Percentiles rank a stretch among this genome's conserved stretches.
Conservation (phyloP, 78 protist species). For the Dictyostelium discoideum region DNA sequence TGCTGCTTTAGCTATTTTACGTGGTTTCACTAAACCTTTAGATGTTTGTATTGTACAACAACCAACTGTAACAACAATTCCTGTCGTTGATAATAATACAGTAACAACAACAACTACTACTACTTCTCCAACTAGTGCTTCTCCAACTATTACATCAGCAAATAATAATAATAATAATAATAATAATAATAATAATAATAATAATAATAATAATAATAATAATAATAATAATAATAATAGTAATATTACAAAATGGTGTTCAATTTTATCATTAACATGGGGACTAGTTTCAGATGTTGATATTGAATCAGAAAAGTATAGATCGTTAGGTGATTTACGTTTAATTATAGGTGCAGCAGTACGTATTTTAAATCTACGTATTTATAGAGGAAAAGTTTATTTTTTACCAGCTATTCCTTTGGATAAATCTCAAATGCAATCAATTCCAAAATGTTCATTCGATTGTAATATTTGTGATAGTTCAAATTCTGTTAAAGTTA, state of each 20-base stretch:
- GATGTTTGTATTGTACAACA: slow-evolving; percentile 49
- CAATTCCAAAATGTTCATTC: slow-evolving; percentile 53
- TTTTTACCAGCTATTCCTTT: slow-evolving; percentile 38
- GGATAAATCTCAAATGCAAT: not conserved
- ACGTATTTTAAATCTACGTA: slow-evolving; percentile 44
- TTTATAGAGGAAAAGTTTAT: slow-evolving; percentile 30
- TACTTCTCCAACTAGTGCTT: not conserved
- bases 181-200: not conserved
- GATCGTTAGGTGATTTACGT: slow-evolving; percentile 67
- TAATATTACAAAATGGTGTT: slow-evolving; percentile 24
- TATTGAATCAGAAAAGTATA: slow-evolving; percentile 72
- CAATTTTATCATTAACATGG: slow-evolving; percentile 62
- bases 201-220: not conserved
- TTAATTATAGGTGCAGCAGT: slow-evolving; percentile 26
- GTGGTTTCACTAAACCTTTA: slow-evolving; percentile 68
- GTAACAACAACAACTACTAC: too few relatives aligned
- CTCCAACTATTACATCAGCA: not conserved
- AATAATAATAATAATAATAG: too few relatives aligned
- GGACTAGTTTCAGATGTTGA: slow-evolving; percentile 76
- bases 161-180: not conserved
- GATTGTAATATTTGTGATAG: slow-evolving; percentile 30
- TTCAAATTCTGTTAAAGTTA: not conserved
- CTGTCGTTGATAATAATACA: too few relatives aligned
- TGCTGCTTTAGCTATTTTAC: slow-evolving; percentile 37
- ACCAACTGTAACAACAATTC: not conserved